Conservation (phyloP, 2,329 filamentous ascomycete species). For the Leptographium radiaticola region DNA sequence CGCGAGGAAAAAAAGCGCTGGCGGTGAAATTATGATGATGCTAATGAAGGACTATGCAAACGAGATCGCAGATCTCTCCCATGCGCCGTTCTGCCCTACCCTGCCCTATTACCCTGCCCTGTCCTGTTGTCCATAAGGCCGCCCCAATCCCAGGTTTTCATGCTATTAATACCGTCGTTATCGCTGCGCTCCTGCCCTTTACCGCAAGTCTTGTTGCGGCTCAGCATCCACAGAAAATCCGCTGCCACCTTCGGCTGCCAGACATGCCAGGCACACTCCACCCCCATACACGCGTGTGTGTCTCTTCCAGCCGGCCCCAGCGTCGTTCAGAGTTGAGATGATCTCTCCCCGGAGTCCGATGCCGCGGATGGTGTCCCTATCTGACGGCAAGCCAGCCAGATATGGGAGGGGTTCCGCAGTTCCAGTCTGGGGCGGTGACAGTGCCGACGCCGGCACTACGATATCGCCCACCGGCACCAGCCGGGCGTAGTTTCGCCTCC, state of each 20-base stretch:
- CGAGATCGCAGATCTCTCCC: background rate
- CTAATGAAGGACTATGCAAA: too few species aligned
- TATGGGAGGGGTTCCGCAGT: too few species aligned
- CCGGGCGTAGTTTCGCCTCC: slow-evolving; percentile 30
- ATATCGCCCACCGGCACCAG: slow-evolving; percentile 18
- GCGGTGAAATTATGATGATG: too few species aligned
- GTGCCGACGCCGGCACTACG: slow-evolving; percentile 1
- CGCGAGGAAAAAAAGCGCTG: too few species aligned
- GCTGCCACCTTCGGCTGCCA: slow-evolving; percentile 33
- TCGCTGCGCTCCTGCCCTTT: background rate
- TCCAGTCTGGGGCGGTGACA: too few species aligned
- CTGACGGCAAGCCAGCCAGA: background rate
- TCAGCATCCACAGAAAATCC: slow-evolving; percentile 34
- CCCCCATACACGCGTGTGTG: slow-evolving; percentile 48
- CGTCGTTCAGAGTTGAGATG: slow-evolving; percentile 32
- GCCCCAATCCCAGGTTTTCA: background rate
- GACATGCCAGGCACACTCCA: slow-evolving; percentile 42
- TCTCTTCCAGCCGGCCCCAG: slow-evolving; percentile 37
- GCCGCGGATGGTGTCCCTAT: slow-evolving; percentile 11
- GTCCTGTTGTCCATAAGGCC: background rate
- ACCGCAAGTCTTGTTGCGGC: slow-evolving; percentile 21
- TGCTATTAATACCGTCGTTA: background rate
- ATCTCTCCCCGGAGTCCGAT: slow-evolving; percentile 37
- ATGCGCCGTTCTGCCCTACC: background rate
- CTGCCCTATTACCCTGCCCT: background rate